Conservation (phyloP, 208 protist species). For the Trypanosomatidae sp. region DNA sequence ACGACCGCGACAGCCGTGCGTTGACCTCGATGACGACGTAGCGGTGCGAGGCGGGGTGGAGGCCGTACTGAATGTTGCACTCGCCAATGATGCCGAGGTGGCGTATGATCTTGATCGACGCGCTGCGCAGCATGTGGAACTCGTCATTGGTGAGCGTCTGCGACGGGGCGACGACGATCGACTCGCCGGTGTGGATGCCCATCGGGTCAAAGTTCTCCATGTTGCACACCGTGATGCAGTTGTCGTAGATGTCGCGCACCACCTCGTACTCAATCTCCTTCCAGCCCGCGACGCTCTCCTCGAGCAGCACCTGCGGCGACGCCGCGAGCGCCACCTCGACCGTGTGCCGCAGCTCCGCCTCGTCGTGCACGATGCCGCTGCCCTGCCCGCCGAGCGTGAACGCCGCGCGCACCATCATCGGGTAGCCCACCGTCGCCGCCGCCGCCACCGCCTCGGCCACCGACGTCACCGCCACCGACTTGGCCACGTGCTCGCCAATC, state of each 20-base stretch:
- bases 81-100: constrained; percentile 96
- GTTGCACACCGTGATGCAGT: constrained; percentile 99
- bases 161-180: constrained; percentile 98
- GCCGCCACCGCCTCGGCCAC: constrained; percentile 58
- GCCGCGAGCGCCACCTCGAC: constrained; percentile 79
- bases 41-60: constrained; percentile 92
- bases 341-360: constrained; percentile 65
- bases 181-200: constrained; percentile 98
- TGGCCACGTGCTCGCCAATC: constrained; percentile 92
- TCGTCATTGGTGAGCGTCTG: constrained; percentile 95
- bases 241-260: constrained; percentile 95
- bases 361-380: constrained; percentile 92
- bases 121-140: constrained; percentile 96
- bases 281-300: constrained; percentile 97
- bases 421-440: constrained; percentile 86
- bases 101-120: constrained; percentile 92
- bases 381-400: constrained; percentile 97
- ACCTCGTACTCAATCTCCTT: constrained; percentile 99
- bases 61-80: constrained; percentile 99
- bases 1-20: constrained; percentile 94
- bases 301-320: constrained; percentile 94
- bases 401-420: constrained; percentile 96
- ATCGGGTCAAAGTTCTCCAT: constrained; percentile 99
- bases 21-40: constrained; percentile 99
- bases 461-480: constrained; percentile 61